Percentiles rank a stretch among this genome's conserved stretches.
Conservation (phyloP, 768 basidiomycete species). For the Pholiota conissans region DNA sequence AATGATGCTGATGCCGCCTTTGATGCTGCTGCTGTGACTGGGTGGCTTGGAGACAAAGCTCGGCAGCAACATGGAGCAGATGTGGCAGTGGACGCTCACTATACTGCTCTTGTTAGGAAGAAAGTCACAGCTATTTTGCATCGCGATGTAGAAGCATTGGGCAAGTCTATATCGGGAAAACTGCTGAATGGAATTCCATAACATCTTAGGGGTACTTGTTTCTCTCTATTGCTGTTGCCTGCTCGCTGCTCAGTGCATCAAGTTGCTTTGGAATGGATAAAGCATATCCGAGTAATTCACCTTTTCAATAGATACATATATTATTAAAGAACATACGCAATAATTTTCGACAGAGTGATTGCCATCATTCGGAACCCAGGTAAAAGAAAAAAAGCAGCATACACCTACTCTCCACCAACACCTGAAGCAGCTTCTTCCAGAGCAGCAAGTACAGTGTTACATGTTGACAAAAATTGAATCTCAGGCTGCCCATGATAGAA, state of each 20-base stretch:
- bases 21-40: constrained; percentile 11
- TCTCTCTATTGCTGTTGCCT: background rate
- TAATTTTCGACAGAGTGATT: background rate
- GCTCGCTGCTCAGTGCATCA: background rate
- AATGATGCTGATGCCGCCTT: constrained; percentile 5
- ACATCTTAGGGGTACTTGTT: background rate
- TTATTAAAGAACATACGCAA: background rate
- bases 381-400: background rate
- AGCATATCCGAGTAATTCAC: background rate
- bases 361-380: background rate
- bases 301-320: background rate
- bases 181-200: constrained; percentile 4
- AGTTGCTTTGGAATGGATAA: background rate
- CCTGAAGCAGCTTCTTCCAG: constrained; percentile 19
- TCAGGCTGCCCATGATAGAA: constrained; percentile 62
- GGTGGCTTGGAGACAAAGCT: constrained; percentile 24
- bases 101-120: constrained; percentile 37
- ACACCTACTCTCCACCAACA: background rate
- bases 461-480: constrained; percentile 41
- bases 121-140: constrained; percentile 57
- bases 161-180: constrained; percentile 47
- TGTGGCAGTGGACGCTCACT: background rate
- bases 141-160: constrained; percentile 50
- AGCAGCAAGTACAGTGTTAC: constrained; percentile 37
- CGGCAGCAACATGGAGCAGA: background rate